Evolutionary conservation across 345 rosid species (phyloP).

Genomic region (Melaleuca quinquenervia): DNA sequence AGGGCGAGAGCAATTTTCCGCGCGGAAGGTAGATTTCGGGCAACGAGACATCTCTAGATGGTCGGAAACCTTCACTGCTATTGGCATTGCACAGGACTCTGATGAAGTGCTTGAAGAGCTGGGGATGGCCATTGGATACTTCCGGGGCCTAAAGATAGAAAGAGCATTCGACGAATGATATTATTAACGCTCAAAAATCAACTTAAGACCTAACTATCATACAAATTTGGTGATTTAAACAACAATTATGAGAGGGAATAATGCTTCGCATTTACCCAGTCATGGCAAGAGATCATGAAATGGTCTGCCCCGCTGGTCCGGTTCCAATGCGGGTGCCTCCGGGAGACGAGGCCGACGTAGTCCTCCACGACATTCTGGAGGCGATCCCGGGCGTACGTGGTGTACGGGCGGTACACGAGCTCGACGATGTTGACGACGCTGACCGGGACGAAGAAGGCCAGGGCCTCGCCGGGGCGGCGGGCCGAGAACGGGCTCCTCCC

Average conservation of each 20-base stretch:
- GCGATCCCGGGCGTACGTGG: slow-evolving; percentile 33
- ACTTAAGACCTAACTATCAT: neutral
- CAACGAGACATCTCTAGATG: slow-evolving; percentile 27
- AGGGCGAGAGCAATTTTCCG: neutral
- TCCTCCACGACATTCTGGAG: slow-evolving; percentile 44
- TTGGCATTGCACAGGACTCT: slow-evolving; percentile 46
- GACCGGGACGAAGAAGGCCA: slow-evolving; percentile 45
- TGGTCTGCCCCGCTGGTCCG: slow-evolving; percentile 52
- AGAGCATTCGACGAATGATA: neutral
- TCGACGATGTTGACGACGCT: slow-evolving; percentile 38
- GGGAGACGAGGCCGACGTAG: slow-evolving; percentile 26
- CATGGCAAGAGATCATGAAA: slow-evolving; percentile 63
- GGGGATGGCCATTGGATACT: slow-evolving; percentile 17
- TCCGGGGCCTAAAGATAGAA: slow-evolving; percentile 19
- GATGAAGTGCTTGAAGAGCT: slow-evolving; percentile 21
- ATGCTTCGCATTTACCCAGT: slow-evolving; percentile 32
- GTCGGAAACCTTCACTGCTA: slow-evolving; percentile 32
- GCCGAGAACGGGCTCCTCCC: slow-evolving; percentile 29
- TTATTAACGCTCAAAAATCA: no score
- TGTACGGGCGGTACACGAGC: slow-evolving; percentile 41
- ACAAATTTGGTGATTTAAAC: no score
- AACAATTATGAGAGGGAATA: neutral
- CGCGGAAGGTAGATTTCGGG: slow-evolving; percentile 18
- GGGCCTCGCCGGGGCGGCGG: slow-evolving; percentile 30
- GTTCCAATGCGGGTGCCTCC: slow-evolving; percentile 46